Conservation (phyloP, 306 rosid genomes). For the Argentina anserina region DNA sequence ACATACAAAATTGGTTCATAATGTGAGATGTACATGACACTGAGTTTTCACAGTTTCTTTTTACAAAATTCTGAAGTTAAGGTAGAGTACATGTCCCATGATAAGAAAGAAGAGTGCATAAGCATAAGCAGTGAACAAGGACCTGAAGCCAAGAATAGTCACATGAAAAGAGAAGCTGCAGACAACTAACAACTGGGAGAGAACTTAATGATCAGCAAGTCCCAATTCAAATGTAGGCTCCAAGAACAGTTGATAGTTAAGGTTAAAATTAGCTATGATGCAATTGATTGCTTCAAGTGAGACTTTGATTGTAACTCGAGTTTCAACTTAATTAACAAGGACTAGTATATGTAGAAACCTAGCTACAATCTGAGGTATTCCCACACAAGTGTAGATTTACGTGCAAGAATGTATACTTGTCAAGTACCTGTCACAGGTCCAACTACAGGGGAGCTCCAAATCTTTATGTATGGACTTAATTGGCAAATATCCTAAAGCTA, state of each 20-base stretch:
- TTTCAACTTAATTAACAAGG: neutral
- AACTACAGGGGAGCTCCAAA: neutral
- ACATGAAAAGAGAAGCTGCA: neutral
- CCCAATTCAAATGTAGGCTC: neutral
- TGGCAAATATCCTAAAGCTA: neutral
- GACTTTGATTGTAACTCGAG: neutral
- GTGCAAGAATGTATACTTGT: neutral
- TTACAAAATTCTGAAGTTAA: neutral
- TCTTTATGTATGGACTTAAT: neutral
- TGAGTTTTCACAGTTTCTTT: neutral
- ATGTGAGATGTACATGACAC: neutral
- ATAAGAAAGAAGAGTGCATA: neutral
- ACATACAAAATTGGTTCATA: conserved; percentile 1
- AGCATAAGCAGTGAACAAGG: neutral
- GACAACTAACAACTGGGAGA: neutral
- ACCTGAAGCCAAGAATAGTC: neutral
- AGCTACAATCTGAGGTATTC: neutral
- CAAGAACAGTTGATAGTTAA: neutral
- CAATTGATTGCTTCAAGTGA: neutral
- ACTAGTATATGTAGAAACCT: neutral
- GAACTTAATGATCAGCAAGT: neutral
- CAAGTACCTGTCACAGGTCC: neutral
- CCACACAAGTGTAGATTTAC: neutral
- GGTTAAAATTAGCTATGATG: neutral
- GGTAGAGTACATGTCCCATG: neutral